Conservation (phyloP, 1,284 basidiomycete genomes). For the Coniophora puteana region DNA sequence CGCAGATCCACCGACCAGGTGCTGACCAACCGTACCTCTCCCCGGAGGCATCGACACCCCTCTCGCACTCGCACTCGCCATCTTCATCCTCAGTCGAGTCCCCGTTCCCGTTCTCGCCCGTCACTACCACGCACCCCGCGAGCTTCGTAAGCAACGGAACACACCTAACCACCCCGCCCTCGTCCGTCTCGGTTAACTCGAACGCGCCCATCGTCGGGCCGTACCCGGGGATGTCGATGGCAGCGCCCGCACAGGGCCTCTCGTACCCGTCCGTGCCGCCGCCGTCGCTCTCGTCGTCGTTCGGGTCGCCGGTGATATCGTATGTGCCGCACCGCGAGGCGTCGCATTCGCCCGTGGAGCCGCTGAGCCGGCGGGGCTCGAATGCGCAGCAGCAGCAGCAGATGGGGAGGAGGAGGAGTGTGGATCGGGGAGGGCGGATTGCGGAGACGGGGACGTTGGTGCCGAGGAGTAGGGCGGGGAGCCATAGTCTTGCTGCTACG, state of each 20-base stretch:
- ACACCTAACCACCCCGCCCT: constrained; percentile 62
- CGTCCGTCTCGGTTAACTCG: constrained; percentile 48
- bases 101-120: constrained; percentile 56
- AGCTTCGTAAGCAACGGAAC: constrained; percentile 57
- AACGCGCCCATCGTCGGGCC: constrained; percentile 34
- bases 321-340: constrained; percentile 41
- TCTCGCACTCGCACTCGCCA: constrained; percentile 56
- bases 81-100: constrained; percentile 59
- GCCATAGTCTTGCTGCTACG: constrained; percentile 25
- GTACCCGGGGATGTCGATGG: too few species aligned
- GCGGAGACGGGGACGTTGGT: constrained; percentile 61
- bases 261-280: constrained; percentile 67
- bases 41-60: constrained; percentile 52
- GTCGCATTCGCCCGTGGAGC: constrained; percentile 46
- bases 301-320: constrained; percentile 56
- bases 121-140: constrained; percentile 45
- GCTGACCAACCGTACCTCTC: constrained; percentile 35
- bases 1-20: constrained; percentile 57
- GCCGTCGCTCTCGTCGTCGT: constrained; percentile 63
- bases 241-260: constrained; percentile 31
- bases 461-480: constrained; percentile 46
- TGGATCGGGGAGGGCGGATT: constrained; percentile 58
- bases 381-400: too few species aligned
- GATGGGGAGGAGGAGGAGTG: constrained; percentile 51
- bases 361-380: constrained; percentile 49